These are phyloP conservation scores for Sphenostylis stenocarpa DNA, from an alignment of 306 rosid genomes.

Conservation along the genomic window DNA sequence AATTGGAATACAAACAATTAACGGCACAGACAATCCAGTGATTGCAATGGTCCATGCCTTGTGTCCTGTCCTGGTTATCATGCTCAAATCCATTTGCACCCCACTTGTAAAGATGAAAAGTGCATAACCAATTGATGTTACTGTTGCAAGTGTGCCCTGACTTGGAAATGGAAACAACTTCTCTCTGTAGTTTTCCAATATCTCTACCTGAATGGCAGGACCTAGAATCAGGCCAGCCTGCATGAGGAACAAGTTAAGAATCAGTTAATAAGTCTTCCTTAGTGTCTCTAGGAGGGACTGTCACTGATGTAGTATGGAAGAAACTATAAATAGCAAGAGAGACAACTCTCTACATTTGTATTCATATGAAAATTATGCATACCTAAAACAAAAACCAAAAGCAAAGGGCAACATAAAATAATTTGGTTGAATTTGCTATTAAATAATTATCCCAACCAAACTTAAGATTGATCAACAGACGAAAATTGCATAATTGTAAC, in stretches of 20 bases:
- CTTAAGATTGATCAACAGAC: too few relatives aligned
- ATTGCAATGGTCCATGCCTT: slow-evolving; percentile 40
- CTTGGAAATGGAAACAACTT: slow-evolving; percentile 35
- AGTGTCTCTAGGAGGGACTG: neutral
- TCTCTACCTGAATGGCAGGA: slow-evolving; percentile 20
- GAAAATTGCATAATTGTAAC: too few relatives aligned
- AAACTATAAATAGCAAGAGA: neutral
- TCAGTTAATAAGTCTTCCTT: neutral
- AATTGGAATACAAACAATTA: neutral
- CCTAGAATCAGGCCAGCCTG: slow-evolving; percentile 60
- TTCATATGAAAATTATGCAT: neutral
- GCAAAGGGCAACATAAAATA: neutral
- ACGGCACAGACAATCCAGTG: slow-evolving; percentile 25
- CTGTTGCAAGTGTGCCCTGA: slow-evolving; percentile 36
- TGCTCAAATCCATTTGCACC: slow-evolving; percentile 58
- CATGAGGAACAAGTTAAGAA: neutral
- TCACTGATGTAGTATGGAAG: neutral
- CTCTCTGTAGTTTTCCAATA: neutral
- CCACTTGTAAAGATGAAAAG: slow-evolving; percentile 45
- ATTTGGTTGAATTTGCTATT: too few relatives aligned
- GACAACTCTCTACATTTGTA: neutral
- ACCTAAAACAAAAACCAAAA: neutral
- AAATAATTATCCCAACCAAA: too few relatives aligned
- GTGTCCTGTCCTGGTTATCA: slow-evolving; percentile 46
- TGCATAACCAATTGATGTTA: slow-evolving; percentile 46